Percentiles rank a stretch among this genome's conserved stretches.
Evolutionary conservation across 208 protist genomes (phyloP).

Genomic region (Leishmania martiniquensis): DNA sequence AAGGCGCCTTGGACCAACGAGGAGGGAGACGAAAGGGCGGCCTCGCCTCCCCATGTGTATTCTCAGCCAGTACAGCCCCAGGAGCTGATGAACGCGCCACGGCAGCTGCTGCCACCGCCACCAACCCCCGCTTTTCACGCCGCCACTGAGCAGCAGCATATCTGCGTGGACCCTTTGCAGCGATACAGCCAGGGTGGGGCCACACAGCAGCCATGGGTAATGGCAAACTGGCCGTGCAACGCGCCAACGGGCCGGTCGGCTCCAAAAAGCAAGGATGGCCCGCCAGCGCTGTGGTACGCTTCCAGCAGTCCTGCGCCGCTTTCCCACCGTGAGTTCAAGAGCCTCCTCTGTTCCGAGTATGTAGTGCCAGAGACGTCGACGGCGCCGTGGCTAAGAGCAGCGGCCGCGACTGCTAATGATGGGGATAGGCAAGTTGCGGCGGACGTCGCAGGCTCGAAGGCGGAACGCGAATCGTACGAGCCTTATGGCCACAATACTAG

Average conservation of each 20-base stretch:
- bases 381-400: background rate
- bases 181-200: constrained; percentile 5
- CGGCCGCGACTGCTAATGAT: constrained; percentile 2
- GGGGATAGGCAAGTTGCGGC: background rate
- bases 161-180: constrained; percentile 19
- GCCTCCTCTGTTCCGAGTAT: constrained; percentile 66
- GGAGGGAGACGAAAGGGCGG: background rate
- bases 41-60: background rate
- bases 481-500: constrained; percentile 9
- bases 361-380: constrained; percentile 20
- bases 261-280: constrained; percentile 14
- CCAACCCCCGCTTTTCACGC: constrained; percentile 19
- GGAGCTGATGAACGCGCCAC: background rate
- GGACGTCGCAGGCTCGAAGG: background rate
- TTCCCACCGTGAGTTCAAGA: constrained; percentile 62
- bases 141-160: constrained; percentile 7
- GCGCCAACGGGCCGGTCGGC: background rate
- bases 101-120: constrained; percentile 22
- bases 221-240: constrained; percentile 18
- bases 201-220: constrained; percentile 23
- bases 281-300: constrained; percentile 28
- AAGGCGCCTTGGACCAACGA: background rate
- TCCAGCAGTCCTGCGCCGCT: constrained; percentile 28
- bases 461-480: constrained; percentile 13
- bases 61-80: background rate